phyloP scores from a whole-genome alignment of 257 asterid species.

The Fraxinus quadrangulata region DNA sequence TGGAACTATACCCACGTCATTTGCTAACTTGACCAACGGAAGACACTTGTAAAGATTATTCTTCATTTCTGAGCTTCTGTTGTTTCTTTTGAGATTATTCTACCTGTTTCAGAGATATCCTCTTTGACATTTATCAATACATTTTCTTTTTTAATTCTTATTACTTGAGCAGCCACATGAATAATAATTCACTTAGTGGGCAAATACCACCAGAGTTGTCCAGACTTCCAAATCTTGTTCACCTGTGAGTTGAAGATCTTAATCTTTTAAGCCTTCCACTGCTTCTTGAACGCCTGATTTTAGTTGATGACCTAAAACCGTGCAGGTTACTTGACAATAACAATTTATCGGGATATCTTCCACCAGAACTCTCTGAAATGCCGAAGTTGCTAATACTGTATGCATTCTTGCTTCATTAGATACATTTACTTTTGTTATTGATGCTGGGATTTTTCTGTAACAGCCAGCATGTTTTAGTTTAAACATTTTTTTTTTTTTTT shows the following conservation, averaged over 20 bases:
- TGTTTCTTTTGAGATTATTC: not conserved
- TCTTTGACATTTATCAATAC: constrained; percentile 11
- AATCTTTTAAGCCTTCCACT: constrained; percentile 7
- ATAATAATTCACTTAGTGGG: constrained; percentile 92
- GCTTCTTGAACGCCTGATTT: constrained; percentile 15
- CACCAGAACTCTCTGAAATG: constrained; percentile 68
- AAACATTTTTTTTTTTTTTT: too few species aligned
- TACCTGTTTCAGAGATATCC: constrained; percentile 3
- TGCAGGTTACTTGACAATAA: constrained; percentile 97
- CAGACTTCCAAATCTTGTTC: constrained; percentile 83
- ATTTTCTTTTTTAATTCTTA: constrained; percentile 24
- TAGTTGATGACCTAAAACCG: constrained; percentile 20
- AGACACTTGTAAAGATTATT: constrained; percentile 63
- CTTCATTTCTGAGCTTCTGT: not conserved
- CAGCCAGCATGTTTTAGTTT: not conserved
- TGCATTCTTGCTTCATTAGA: constrained; percentile 31
- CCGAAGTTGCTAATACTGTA: constrained; percentile 77
- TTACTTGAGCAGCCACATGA: constrained; percentile 86
- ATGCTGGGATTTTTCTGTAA: constrained; percentile 7
- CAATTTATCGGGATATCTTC: constrained; percentile 88
- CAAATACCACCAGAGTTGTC: constrained; percentile 78
- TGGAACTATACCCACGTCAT: constrained; percentile 78
- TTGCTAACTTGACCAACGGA: constrained; percentile 64
- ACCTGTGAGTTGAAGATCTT: constrained; percentile 66
- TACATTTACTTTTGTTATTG: constrained; percentile 10